Base-by-base conservation (phyloP, 306 rosid genomes). In the Prosopis cineraria region DNA sequence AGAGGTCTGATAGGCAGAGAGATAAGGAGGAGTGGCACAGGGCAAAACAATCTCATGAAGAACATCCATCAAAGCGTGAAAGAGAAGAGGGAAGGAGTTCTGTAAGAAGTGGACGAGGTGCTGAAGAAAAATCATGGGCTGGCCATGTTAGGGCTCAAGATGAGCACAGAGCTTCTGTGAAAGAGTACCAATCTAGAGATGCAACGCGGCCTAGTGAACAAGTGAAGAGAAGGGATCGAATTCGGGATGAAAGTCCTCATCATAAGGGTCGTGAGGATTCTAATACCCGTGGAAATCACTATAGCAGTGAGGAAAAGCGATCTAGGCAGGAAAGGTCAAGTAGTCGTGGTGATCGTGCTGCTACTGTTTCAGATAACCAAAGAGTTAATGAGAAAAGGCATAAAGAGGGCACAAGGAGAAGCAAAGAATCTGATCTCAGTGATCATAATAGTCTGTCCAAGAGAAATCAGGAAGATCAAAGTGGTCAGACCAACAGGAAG, bases 1-100 rank as follows among this genome's bases (percentile, higher is more conserved):
- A 96, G 74, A 91, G 98, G 84, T 82, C 83, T 17, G 98, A 96
- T 75, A 85, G 91, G 83, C 96, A 44, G 79, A 90, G 98, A 86
- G 99, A 93, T 73, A 90, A 86, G 82, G 98, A 91, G 71, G 96
- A 95, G 52, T 93, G 99, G 98, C 93, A 83, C 50, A 84, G 98
- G 84, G 19, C 78, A 73, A 95, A 93, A 81, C 97, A 87, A 71
- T 63, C 93, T 71, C 92, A 90, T 72, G 98, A 93, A 84, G 99
- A 90, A 81, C 90, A 76, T 68, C 68, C 81, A 83, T 76, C 90
- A 29, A 96, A 90, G 89, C 92, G 93, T 30, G 96, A 93, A 72
- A 85, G 96, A 85, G 97, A 93, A 72, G 98, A 95, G 47, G 97
- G 94, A 74, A 81, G 97, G 52, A 83, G 79, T 78, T 75, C 90